A percentile compares a stretch with the other conserved stretches of the same genome.
Evolutionary conservation across 768 basidiomycete genomes (phyloP).

Genomic region (Suillus cothurnatus): DNA sequence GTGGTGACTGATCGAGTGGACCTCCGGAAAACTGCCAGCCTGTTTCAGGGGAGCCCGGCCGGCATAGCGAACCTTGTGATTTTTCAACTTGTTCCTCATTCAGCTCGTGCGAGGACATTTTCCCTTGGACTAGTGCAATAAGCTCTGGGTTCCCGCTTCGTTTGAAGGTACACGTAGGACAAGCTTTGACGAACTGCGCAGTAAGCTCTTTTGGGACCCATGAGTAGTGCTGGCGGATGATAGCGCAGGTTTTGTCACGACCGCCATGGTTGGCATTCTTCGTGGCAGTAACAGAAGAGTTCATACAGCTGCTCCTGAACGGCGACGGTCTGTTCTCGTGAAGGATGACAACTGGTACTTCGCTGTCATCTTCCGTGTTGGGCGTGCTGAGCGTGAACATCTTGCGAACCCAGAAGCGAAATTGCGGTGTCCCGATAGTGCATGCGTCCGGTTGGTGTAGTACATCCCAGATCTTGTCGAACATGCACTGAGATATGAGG

Average conservation of each 20-base stretch:
- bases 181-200: constrained; percentile 74
- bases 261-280: constrained; percentile 68
- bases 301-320: constrained; percentile 79
- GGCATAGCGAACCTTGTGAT: not conserved
- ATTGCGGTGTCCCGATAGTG: constrained; percentile 59
- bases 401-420: constrained; percentile 83
- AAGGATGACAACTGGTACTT: constrained; percentile 49
- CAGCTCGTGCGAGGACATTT: not conserved
- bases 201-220: constrained; percentile 88
- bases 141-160: constrained; percentile 36
- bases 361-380: constrained; percentile 20
- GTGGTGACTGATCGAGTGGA: constrained; percentile 24
- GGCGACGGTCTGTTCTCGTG: constrained; percentile 75
- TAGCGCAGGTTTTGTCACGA: constrained; percentile 73
- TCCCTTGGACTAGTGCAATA: constrained; percentile 15
- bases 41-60: not conserved
- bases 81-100: constrained; percentile 1
- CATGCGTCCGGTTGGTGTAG: constrained; percentile 53
- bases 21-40: constrained; percentile 28
- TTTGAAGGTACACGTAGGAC: constrained; percentile 69
- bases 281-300: constrained; percentile 74
- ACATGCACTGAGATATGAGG: constrained; percentile 69
- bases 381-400: constrained; percentile 62
- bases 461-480: constrained; percentile 73
- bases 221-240: constrained; percentile 70